Percentiles rank a stretch among this genome's conserved stretches.
Conservation (phyloP, 208 protist species). For the Borovskyia barvae region DNA sequence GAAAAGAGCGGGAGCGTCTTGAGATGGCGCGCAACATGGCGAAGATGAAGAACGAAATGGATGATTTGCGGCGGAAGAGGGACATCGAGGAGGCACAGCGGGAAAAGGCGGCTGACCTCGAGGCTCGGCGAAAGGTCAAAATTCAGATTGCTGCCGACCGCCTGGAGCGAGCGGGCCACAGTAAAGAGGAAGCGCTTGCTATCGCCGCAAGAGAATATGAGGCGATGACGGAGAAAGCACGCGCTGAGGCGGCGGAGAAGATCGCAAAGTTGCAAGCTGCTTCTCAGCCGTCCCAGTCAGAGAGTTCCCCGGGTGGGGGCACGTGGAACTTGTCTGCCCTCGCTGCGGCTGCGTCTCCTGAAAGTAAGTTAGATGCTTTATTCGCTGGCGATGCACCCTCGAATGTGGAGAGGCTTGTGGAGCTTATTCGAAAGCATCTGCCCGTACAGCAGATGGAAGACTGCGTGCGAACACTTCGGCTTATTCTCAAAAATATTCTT, state of each 20-base stretch:
- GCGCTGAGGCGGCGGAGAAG: conserved; percentile 31
- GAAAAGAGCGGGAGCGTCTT: conserved; percentile 61
- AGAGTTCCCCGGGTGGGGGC: not conserved
- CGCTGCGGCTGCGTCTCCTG: conserved; percentile 4
- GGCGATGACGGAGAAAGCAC: conserved; percentile 28
- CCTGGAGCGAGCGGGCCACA: conserved; percentile 55
- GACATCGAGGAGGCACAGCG: conserved; percentile 44
- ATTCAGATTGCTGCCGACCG: conserved; percentile 71
- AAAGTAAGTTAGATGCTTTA: conserved; percentile 20
- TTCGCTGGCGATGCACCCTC: conserved; percentile 24
- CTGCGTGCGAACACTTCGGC: conserved; percentile 45
- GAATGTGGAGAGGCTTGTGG: conserved; percentile 25
- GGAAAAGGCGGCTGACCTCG: conserved; percentile 55
- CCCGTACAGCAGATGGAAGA: conserved; percentile 14
- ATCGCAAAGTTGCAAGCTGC: conserved; percentile 7
- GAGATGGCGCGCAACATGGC: conserved; percentile 57
- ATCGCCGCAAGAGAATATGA: conserved; percentile 52
- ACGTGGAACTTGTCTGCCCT: conserved; percentile 42
- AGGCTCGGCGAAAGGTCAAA: conserved; percentile 52
- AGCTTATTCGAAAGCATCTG: conserved; percentile 17
- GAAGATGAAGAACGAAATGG: conserved; percentile 47
- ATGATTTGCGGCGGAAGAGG: conserved; percentile 47
- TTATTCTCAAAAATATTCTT: conserved; percentile 65
- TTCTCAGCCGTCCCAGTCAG: not conserved
- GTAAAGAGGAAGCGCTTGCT: conserved; percentile 45